Conservation (phyloP, 208 protist species). For the Porcisia deanei region DNA sequence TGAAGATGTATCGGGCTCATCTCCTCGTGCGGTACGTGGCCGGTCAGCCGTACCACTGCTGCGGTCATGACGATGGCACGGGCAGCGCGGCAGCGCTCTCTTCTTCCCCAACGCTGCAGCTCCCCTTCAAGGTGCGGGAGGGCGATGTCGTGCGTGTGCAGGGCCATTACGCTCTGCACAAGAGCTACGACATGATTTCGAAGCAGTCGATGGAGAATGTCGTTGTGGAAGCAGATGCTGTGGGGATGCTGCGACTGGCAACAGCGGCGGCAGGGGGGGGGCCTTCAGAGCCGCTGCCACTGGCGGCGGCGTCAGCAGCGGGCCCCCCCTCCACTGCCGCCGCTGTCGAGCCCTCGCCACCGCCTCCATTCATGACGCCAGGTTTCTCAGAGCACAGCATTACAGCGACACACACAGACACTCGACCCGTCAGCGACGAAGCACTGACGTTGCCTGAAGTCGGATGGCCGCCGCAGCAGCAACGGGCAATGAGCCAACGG, state of each 20-base stretch:
- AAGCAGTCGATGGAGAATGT: slow-evolving; percentile 68
- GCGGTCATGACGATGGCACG: background rate
- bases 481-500: too few relatives aligned
- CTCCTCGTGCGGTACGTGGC: slow-evolving; percentile 50
- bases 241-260: slow-evolving; percentile 47
- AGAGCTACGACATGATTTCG: slow-evolving; percentile 71
- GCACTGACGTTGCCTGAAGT: too few relatives aligned
- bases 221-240: slow-evolving; percentile 64
- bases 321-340: too few relatives aligned
- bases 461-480: too few relatives aligned
- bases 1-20: slow-evolving; percentile 57
- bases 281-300: too few relatives aligned
- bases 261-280: too few relatives aligned
- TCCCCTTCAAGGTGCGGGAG: slow-evolving; percentile 28
- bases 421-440: too few relatives aligned
- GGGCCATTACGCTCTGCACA: slow-evolving; percentile 71
- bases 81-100: background rate
- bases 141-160: slow-evolving; percentile 65
- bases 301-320: too few relatives aligned
- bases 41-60: slow-evolving; percentile 20
- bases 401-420: too few relatives aligned
- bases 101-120: background rate
- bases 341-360: too few relatives aligned
- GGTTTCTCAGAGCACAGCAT: background rate
- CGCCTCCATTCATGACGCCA: background rate